A percentile compares a stretch with the other conserved stretches of the same genome.
Conservation (phyloP, 208 protist species). For the Wallacemonas sp. region DNA sequence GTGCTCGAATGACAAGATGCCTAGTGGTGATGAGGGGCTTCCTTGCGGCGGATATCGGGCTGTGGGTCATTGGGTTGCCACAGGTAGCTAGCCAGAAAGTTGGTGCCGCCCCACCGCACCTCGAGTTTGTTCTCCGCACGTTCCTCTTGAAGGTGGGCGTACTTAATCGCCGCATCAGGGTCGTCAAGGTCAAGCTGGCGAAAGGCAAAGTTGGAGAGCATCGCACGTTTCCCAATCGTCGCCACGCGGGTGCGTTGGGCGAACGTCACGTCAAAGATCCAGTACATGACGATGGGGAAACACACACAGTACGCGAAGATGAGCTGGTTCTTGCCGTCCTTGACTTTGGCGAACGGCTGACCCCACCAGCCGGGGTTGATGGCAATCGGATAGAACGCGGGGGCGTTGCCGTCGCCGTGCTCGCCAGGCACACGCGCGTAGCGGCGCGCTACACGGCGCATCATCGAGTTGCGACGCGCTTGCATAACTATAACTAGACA, state of each 20-base stretch:
- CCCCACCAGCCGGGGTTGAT: constrained; percentile 91
- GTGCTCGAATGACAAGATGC: constrained; percentile 7
- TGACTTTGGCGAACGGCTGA: constrained; percentile 86
- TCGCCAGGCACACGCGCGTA: constrained; percentile 87
- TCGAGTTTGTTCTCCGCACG: constrained; percentile 83
- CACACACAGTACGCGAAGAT: constrained; percentile 63
- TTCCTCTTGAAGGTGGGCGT: constrained; percentile 80
- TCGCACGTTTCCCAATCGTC: constrained; percentile 70
- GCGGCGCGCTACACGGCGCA: constrained; percentile 72
- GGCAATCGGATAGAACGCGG: constrained; percentile 86
- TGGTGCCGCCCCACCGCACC: constrained; percentile 84
- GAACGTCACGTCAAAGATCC: constrained; percentile 71
- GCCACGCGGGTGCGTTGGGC: constrained; percentile 70
- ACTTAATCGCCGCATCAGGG: constrained; percentile 88
- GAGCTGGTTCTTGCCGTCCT: constrained; percentile 69
- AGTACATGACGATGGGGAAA: constrained; percentile 80
- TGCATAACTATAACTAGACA: constrained; percentile 46
- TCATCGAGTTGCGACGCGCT: constrained; percentile 82
- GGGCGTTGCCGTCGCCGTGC: constrained; percentile 70
- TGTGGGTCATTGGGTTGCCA: constrained; percentile 87
- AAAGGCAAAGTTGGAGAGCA: constrained; percentile 83
- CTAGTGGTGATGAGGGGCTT: constrained; percentile 49
- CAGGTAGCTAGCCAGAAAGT: constrained; percentile 88
- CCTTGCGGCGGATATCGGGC: constrained; percentile 84
- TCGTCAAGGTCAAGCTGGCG: constrained; percentile 85